Evolutionary conservation across 2,329 filamentous ascomycete species (phyloP).

Genomic region (Zymoseptoria ardabiliae): DNA sequence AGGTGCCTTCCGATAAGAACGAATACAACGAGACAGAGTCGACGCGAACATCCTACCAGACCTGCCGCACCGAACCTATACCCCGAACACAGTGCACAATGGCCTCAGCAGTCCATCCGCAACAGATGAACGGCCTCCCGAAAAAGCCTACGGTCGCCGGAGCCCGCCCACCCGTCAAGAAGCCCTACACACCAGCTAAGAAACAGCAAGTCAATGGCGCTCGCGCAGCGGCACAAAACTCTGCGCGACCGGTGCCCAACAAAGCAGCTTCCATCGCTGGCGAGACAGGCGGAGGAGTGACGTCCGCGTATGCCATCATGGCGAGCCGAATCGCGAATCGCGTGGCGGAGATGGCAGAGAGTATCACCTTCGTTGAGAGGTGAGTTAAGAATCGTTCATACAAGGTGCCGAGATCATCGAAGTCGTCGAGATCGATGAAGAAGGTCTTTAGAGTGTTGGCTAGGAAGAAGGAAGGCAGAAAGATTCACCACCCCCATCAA

Average conservation of each 20-base stretch:
- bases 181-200: conserved; percentile 13
- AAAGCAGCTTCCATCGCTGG: conserved; percentile 31
- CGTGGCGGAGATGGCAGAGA: conserved; percentile 47
- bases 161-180: conserved; percentile 14
- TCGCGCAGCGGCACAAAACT: conserved; percentile 14
- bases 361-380: conserved; percentile 46
- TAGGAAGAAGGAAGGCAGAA: not conserved
- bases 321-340: conserved; percentile 44
- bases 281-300: conserved; percentile 22
- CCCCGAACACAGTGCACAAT: conserved; percentile 1
- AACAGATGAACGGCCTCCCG: conserved; percentile 21
- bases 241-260: conserved; percentile 22
- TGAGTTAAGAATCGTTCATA: too few relatives aligned
- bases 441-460: too few relatives aligned
- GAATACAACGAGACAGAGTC: not conserved
- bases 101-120: conserved; percentile 16
- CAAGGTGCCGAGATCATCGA: too few relatives aligned
- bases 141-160: conserved; percentile 14
- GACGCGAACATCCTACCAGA: not conserved
- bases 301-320: conserved; percentile 46
- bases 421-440: too few relatives aligned
- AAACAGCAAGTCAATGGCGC: conserved; percentile 15
- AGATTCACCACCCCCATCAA: not conserved
- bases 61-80: not conserved
- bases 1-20: not conserved